A percentile compares a stretch with the other conserved stretches of the same genome.
phyloP scores from a whole-genome alignment of 331 rosid genomes.

The Arachis monticola region DNA sequence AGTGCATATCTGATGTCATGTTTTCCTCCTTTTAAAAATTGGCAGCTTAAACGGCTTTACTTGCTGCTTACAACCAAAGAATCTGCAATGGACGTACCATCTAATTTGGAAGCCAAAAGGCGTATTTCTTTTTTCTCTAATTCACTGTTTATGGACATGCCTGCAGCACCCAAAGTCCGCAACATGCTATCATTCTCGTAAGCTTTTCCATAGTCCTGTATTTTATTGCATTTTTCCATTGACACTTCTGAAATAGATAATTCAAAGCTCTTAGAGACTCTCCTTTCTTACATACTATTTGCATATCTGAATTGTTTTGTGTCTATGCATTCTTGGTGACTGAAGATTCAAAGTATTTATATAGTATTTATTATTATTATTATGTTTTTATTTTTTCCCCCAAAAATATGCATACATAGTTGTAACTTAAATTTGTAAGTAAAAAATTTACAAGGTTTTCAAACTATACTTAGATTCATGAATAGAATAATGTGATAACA shows the following conservation, averaged over 20 bases:
- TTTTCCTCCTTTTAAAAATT: not conserved
- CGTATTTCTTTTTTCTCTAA: constrained; percentile 95
- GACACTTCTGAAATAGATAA: constrained; percentile 23
- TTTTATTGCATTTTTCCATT: constrained; percentile 25
- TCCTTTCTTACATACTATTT: constrained; percentile 15
- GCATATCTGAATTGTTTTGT: constrained; percentile 17
- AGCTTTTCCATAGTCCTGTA: constrained; percentile 39
- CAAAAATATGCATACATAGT: not conserved
- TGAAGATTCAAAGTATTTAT: not conserved
- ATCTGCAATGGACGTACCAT: constrained; percentile 99
- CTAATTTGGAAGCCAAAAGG: constrained; percentile 96
- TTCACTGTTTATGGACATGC: constrained; percentile 98
- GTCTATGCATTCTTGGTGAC: not conserved
- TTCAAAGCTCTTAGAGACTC: not conserved
- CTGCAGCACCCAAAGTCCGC: constrained; percentile 93
- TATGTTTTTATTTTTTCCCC: not conserved
- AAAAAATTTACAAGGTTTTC: constrained; percentile 1
- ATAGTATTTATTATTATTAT: not conserved
- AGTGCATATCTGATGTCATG: constrained; percentile 27
- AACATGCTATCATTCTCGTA: constrained; percentile 99
- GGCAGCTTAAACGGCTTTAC: constrained; percentile 76
- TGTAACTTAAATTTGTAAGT: not conserved
- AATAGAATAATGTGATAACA: not conserved
- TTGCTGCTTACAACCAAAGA: constrained; percentile 92
- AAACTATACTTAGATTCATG: not conserved